Evolutionary conservation across 2,329 filamentous ascomycete species (phyloP).

Genomic region (Botrytis fragariae): DNA sequence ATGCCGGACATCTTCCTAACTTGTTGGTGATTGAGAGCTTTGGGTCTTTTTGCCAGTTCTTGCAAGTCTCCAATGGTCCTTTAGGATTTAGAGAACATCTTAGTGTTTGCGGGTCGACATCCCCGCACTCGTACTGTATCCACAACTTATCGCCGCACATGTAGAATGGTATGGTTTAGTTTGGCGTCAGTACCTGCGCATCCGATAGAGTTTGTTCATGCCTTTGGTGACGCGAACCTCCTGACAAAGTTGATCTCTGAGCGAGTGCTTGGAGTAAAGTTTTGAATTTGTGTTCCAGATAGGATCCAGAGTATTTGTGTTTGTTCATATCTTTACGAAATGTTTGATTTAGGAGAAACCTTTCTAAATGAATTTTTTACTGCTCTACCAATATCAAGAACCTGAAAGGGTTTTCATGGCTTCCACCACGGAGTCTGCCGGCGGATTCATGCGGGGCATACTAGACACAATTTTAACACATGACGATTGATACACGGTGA

Average conservation of each 20-base stretch:
- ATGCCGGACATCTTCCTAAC: neutral
- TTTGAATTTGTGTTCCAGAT: neutral
- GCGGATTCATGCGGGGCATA: neutral
- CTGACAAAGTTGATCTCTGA: neutral
- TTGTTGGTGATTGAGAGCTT: conserved; percentile 7
- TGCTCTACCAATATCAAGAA: neutral
- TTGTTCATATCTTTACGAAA: neutral
- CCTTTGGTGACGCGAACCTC: neutral
- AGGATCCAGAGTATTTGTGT: neutral
- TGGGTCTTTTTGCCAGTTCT: conserved; percentile 2
- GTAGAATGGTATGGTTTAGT: neutral
- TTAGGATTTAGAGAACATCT: conserved; percentile 4
- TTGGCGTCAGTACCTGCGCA: neutral
- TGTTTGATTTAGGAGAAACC: neutral
- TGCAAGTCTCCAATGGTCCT: neutral
- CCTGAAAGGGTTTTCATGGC: neutral
- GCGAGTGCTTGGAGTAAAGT: neutral
- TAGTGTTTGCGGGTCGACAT: conserved; percentile 5
- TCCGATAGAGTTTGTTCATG: neutral
- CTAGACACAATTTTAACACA: neutral
- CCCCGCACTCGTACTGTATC: conserved; percentile 7
- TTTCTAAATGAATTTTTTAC: neutral
- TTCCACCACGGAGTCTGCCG: neutral
- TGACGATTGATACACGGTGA: neutral
- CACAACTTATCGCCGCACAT: conserved; percentile 11